Evolutionary conservation across 116 monocot species (phyloP), one percentile per base, ranked within the genome.

Genomic region (Posidonia oceanica): DNA sequence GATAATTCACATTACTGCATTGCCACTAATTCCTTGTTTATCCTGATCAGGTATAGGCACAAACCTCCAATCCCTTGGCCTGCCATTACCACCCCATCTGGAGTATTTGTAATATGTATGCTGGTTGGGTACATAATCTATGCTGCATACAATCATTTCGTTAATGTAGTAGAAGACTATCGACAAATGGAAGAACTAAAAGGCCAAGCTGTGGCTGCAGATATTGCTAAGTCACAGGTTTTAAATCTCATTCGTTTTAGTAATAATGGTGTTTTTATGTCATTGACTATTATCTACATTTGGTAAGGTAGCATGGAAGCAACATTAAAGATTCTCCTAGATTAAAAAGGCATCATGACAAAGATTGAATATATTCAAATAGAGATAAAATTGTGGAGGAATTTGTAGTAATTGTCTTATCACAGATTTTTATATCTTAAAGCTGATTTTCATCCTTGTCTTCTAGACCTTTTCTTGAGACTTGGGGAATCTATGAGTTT

Each of bases 211-310:
- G 98, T 90, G 77, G 92, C 93, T 66, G 98, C 98, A 64, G 93
- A 98, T 75, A 77, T 93, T 72, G 98, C 98, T 56, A 98, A 98
- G 82, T 93, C 98, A 79, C 93, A 98, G 93, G 77, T 75, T 75
- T 44, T 39, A 18, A 48, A 18, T 42, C 41, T 7, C 29, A 37
- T 41, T 61, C 36, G 2, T 36, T 61, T 61, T 29, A 61, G 61
- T 61, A 13, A 36, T 13, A 48, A 48, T 12, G 12, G 12, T 29
- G 8, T 48, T 48, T 48, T 12, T 48, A 48, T 48, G 48, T 48
- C 11, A 12, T 29, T 29, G 29, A 29, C 29, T 29, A 29, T 29
- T 29, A 29, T 29, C 29, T 10, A 48, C 3, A 48, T 48, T 48
- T 48, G 7, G 44, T 48, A 7, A 0, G 48, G 12, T 48, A 12